Evolutionary conservation across 805 yeast genomes (phyloP), one percentile per base, ranked within the genome.

Genomic region (Cyberlindnera sargentensis): DNA sequence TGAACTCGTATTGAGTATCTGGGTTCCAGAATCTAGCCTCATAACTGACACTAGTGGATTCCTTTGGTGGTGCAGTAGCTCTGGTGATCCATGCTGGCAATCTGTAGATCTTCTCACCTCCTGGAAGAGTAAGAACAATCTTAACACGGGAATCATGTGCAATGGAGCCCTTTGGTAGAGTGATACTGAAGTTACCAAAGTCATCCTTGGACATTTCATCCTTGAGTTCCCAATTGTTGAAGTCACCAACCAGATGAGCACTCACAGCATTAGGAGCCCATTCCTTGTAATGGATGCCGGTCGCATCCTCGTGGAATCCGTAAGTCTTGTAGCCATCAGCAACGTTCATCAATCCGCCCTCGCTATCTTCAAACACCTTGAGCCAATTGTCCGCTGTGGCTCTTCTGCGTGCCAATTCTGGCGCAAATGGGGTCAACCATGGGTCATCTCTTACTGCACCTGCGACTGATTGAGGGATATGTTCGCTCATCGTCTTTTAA

Each of bases 1-100:
- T 74, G 68, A 85, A 87, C 25, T 66, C 49, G 33, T 56, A 54
- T 1, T 47, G 31, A 0, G 51, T 44, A 2, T 68, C 60, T 1
- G 97, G 97, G 61, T 91, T 86, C 98, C 98, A 91, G 63, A 87
- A 91, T 42, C 95, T 71, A 6, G 91, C 95, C 51, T 93, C 96
- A 60, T 85, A 91, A 36, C 74, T 59, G 6, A 66, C 59, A 44
- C 71, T 68, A 48, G 62, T 56, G 42, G 70, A 48, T 60, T 73
- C 80, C 43, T 72, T 75, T 23, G 76, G 71, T 2, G 89, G 84
- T 54, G 79, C 84, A 3, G 93, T 85, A 8, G 95, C 95, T 42
- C 97, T 71, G 26, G 71, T 70, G 45, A 82, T 79, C 91, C 96
- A 93, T 2, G 96, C 95, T 35, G 96, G 96, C 42, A 91, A 66